phyloP scores from a whole-genome alignment of 1,139 yeast species.

The Hansenula lynferdii region DNA sequence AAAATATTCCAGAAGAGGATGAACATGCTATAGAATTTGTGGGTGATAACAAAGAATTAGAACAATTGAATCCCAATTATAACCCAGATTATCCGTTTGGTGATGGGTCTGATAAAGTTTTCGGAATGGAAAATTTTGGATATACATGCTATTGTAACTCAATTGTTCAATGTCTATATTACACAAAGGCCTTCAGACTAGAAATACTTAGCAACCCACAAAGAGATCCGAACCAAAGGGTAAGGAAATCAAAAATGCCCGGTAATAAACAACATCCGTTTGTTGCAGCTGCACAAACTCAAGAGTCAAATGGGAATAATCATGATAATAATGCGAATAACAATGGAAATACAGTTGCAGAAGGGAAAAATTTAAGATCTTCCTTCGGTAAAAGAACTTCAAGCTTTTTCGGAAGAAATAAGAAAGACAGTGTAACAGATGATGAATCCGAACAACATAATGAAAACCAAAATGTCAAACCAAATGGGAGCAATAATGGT shows the following conservation, averaged over 20 bases:
- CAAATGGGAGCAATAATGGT: slow-evolving; percentile 1
- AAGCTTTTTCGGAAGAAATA: slow-evolving; percentile 22
- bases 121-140: slow-evolving; percentile 95
- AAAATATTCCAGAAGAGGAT: not conserved
- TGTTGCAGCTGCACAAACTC: slow-evolving; percentile 6
- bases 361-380: slow-evolving; percentile 5
- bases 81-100: slow-evolving; percentile 40
- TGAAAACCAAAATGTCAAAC: slow-evolving; percentile 1
- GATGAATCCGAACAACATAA: slow-evolving; percentile 6
- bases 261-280: slow-evolving; percentile 39
- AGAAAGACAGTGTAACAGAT: slow-evolving; percentile 9
- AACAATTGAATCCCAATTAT: not conserved
- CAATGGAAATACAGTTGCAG: not conserved
- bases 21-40: not conserved
- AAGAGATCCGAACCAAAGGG: slow-evolving; percentile 21
- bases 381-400: slow-evolving; percentile 19
- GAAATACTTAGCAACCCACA: slow-evolving; percentile 46
- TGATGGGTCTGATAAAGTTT: slow-evolving; percentile 67
- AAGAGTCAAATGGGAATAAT: slow-evolving; percentile 1
- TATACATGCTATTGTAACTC: slow-evolving; percentile 95
- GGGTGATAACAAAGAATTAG: not conserved
- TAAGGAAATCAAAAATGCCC: slow-evolving; percentile 32
- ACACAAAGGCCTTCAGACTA: slow-evolving; percentile 63
- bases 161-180: slow-evolving; percentile 80
- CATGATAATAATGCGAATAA: not conserved